A percentile compares a stretch with the other conserved stretches of the same genome.
These are phyloP conservation scores for Oldenlandia corymbosa DNA, from an alignment of 257 asterid species.

Conservation along the genomic window DNA sequence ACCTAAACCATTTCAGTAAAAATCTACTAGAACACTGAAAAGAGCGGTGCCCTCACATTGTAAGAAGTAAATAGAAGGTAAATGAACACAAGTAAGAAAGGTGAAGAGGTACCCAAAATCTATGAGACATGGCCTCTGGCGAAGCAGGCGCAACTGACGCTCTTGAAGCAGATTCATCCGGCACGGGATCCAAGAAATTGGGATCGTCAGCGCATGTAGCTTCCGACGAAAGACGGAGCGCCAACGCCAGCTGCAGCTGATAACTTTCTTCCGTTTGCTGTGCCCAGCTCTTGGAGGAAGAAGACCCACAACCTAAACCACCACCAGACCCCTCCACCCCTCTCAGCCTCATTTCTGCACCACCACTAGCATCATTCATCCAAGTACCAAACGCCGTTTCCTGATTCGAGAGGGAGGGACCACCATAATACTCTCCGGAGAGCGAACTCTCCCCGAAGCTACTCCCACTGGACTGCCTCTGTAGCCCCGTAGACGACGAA, in stretches of 20 bases:
- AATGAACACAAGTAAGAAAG: neutral
- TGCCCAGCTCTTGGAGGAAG: slow-evolving; percentile 87
- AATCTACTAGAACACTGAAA: neutral
- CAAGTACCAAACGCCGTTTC: slow-evolving; percentile 31
- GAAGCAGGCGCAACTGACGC: slow-evolving; percentile 39
- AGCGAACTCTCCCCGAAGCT: slow-evolving; percentile 84
- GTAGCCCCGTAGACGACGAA: slow-evolving; percentile 52
- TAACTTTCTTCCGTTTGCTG: slow-evolving; percentile 98
- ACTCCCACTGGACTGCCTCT: slow-evolving; percentile 90
- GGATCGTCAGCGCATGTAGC: slow-evolving; percentile 83
- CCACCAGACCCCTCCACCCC: slow-evolving; percentile 36
- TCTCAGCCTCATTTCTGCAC: slow-evolving; percentile 44
- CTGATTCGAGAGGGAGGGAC: slow-evolving; percentile 52
- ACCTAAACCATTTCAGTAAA: neutral
- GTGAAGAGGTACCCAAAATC: slow-evolving; percentile 68
- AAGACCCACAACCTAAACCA: slow-evolving; percentile 46
- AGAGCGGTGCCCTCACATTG: neutral
- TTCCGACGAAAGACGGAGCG: slow-evolving; percentile 81
- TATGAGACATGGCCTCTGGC: slow-evolving; percentile 68
- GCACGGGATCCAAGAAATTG: slow-evolving; percentile 66
- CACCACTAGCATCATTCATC: slow-evolving; percentile 33
- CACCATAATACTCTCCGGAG: slow-evolving; percentile 62
- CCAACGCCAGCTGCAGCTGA: slow-evolving; percentile 86
- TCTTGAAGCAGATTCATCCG: slow-evolving; percentile 40
- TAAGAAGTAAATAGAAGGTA: neutral